These are phyloP conservation scores for Rhizopogon roseolus DNA, from an alignment of 768 basidiomycete species.

Conservation along the genomic window DNA sequence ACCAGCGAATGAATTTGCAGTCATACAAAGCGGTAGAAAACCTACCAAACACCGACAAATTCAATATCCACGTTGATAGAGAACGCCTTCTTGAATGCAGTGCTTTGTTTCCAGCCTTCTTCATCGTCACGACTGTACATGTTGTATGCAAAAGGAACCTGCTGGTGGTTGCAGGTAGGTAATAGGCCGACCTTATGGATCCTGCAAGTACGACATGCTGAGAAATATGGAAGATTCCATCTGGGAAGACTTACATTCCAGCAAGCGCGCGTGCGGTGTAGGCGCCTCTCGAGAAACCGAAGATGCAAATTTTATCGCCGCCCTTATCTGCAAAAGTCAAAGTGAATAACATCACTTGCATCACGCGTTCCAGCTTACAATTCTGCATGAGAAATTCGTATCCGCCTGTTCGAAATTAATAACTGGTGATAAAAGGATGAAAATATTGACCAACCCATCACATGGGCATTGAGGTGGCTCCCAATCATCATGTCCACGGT, in stretches of 20 bases:
- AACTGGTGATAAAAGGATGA: background rate
- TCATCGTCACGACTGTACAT: slow-evolving; percentile 64
- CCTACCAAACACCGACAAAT: slow-evolving; percentile 71
- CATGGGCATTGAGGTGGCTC: slow-evolving; percentile 59
- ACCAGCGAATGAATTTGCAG: slow-evolving; percentile 5
- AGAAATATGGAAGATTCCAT: background rate
- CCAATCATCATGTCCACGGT: slow-evolving; percentile 59
- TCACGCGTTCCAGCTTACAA: slow-evolving; percentile 34
- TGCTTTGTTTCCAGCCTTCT: slow-evolving; percentile 58
- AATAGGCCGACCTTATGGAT: slow-evolving; percentile 70
- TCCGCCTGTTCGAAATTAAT: slow-evolving; percentile 38
- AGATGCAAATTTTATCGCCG: slow-evolving; percentile 76
- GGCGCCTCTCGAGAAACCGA: slow-evolving; percentile 78
- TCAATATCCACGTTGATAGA: slow-evolving; percentile 72
- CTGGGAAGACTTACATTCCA: slow-evolving; percentile 50
- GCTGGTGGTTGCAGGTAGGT: slow-evolving; percentile 66
- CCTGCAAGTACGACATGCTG: slow-evolving; percentile 25
- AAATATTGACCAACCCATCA: slow-evolving; percentile 46
- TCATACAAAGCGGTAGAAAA: background rate
- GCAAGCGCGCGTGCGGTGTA: slow-evolving; percentile 68
- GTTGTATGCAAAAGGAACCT: slow-evolving; percentile 65
- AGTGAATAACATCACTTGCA: background rate
- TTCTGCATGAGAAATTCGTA: slow-evolving; percentile 81
- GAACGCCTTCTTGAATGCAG: slow-evolving; percentile 70
- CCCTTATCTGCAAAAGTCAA: slow-evolving; percentile 41